phyloP scores from a whole-genome alignment of 805 yeast genomes.

The Ogataea glucozyma region DNA sequence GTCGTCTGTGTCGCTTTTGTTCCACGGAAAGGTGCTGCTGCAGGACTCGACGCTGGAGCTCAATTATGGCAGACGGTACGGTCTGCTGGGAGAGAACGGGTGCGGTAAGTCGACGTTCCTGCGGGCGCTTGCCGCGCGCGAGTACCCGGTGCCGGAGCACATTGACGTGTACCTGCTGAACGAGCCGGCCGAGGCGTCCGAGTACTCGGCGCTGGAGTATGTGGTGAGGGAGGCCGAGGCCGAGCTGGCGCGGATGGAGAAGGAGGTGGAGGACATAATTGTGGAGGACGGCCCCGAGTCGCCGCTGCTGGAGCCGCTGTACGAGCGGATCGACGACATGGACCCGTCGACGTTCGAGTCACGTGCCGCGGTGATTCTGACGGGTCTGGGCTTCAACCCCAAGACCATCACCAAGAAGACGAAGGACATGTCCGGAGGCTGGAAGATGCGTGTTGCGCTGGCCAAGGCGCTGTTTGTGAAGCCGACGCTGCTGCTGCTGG shows the following conservation, averaged over 20 bases:
- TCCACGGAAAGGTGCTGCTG: conserved; percentile 96
- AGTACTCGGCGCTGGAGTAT: conserved; percentile 88
- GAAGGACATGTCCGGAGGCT: conserved; percentile 99
- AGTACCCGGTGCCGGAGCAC: conserved; percentile 89
- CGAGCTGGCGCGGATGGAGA: conserved; percentile 89
- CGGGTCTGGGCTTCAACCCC: conserved; percentile 95
- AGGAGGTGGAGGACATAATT: conserved; percentile 83
- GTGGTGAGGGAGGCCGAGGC: conserved; percentile 96
- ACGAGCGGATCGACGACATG: conserved; percentile 94
- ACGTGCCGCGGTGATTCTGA: conserved; percentile 92
- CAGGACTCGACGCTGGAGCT: conserved; percentile 91
- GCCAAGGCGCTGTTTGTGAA: conserved; percentile 97
- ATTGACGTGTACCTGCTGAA: conserved; percentile 91
- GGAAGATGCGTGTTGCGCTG: conserved; percentile 99
- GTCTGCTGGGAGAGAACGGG: conserved; percentile 96
- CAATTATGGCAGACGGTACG: conserved; percentile 97
- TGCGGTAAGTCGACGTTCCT: conserved; percentile 97
- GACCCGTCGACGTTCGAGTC: conserved; percentile 96
- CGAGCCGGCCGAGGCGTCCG: conserved; percentile 97
- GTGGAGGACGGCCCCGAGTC: conserved; percentile 94
- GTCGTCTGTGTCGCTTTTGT: conserved; percentile 84
- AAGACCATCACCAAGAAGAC: conserved; percentile 89
- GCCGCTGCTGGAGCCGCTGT: conserved; percentile 77
- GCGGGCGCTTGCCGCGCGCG: conserved; percentile 92
- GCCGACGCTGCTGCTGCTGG: conserved; percentile 91